Conservation (phyloP, 78 protist genomes). For the Isochrysis galbana region DNA sequence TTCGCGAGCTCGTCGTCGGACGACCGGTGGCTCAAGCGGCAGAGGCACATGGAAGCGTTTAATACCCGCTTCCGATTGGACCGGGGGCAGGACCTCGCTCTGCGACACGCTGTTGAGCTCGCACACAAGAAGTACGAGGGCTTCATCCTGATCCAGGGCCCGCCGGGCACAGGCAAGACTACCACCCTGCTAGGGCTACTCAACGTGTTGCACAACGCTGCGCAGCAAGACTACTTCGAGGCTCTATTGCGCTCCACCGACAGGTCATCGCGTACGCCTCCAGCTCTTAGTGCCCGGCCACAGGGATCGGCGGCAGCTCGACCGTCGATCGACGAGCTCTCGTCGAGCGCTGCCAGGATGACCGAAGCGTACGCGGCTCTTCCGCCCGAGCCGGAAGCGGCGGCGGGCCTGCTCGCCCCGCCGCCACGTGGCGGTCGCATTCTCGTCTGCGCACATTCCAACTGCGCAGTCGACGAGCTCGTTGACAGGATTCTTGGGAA, state of each 20-base stretch:
- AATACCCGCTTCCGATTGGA: background rate
- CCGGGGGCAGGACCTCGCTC: background rate
- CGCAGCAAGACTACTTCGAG: background rate
- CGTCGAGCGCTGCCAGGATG: background rate
- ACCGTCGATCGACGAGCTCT: background rate
- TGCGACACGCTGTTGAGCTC: background rate
- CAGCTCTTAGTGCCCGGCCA: background rate
- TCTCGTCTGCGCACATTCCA: constrained; percentile 19
- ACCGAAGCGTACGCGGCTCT: background rate
- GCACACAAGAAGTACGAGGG: background rate
- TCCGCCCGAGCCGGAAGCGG: background rate
- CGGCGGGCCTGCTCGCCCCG: background rate
- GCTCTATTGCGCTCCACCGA: background rate
- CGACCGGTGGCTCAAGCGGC: background rate
- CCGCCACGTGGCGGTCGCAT: background rate
- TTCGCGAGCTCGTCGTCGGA: background rate
- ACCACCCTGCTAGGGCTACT: background rate
- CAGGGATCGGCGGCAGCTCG: background rate
- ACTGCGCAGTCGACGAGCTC: constrained; percentile 14
- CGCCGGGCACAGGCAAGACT: constrained; percentile 21
- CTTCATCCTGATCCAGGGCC: background rate
- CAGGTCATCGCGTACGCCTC: background rate
- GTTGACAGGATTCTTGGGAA: background rate
- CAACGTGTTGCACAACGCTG: background rate
- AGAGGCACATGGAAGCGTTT: background rate